Evolutionary conservation across 257 asterid genomes (phyloP).

Genomic region (Nicotiana tomentosiformis): DNA sequence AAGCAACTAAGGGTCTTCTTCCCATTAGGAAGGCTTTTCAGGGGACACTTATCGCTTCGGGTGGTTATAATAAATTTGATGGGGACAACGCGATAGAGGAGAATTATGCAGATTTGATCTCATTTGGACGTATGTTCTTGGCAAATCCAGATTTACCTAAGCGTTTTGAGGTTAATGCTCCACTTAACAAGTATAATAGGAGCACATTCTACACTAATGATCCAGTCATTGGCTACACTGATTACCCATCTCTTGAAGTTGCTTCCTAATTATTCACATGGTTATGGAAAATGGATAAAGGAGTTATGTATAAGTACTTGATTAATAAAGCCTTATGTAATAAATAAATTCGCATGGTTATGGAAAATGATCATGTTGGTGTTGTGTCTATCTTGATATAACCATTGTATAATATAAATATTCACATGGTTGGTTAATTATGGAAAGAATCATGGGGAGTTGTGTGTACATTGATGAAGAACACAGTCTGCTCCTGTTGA

Average conservation of each 20-base stretch:
- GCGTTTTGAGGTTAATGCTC: conserved; percentile 44
- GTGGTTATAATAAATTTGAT: conserved; percentile 42
- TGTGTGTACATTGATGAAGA: neutral
- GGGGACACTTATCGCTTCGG: conserved; percentile 54
- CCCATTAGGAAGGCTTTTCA: conserved; percentile 34
- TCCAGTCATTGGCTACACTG: conserved; percentile 73
- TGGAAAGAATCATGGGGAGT: neutral
- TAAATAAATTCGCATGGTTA: neutral
- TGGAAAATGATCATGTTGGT: neutral
- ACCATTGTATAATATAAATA: too few relatives aligned
- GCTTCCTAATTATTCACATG: neutral
- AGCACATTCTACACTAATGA: conserved; percentile 52
- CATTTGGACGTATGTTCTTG: conserved; percentile 62
- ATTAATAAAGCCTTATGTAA: neutral
- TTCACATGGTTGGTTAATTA: too few relatives aligned
- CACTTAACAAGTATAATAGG: conserved; percentile 45
- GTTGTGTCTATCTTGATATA: too few relatives aligned
- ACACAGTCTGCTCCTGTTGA: neutral
- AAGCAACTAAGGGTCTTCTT: conserved; percentile 7
- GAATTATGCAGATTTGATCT: conserved; percentile 50
- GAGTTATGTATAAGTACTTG: neutral
- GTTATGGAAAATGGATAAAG: neutral
- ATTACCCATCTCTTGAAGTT: conserved; percentile 53
- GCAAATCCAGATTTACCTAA: conserved; percentile 66
- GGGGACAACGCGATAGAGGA: conserved; percentile 43